These are phyloP conservation scores for Hysterangium stoloniferum DNA, from an alignment of 768 basidiomycete species.

Conservation along the genomic window DNA sequence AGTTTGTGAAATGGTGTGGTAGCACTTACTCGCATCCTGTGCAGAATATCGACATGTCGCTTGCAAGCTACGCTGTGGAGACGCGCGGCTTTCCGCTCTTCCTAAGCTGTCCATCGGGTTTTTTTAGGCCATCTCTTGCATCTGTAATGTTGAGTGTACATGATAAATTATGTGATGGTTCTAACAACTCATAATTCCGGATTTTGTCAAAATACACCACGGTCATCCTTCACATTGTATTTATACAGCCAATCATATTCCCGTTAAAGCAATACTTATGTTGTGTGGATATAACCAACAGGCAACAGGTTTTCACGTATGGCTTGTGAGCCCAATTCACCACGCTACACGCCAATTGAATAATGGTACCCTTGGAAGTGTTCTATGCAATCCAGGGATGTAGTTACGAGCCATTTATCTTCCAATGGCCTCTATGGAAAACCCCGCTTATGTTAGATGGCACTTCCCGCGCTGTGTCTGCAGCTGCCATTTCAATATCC, in stretches of 20 bases:
- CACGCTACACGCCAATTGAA: conserved; percentile 79
- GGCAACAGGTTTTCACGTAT: conserved; percentile 74
- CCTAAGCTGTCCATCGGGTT: conserved; percentile 71
- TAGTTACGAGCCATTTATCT: conserved; percentile 46
- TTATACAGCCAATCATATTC: conserved; percentile 2
- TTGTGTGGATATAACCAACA: conserved; percentile 69
- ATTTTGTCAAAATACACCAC: conserved; percentile 59
- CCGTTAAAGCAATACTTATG: conserved; percentile 29
- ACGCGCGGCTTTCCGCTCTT: conserved; percentile 67
- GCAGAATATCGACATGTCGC: conserved; percentile 70
- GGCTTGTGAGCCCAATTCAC: conserved; percentile 56
- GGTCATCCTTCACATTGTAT: conserved; percentile 48
- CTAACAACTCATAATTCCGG: conserved; percentile 27
- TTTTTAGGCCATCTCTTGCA: conserved; percentile 55
- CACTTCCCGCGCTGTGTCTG: conserved; percentile 53
- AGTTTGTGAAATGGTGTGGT: no score
- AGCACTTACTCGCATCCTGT: conserved; percentile 73
- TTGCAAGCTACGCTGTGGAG: conserved; percentile 62
- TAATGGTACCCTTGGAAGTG: conserved; percentile 66
- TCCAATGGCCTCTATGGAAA: conserved; percentile 53
- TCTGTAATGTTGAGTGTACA: conserved; percentile 21
- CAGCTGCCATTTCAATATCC: conserved; percentile 73
- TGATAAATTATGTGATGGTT: not conserved
- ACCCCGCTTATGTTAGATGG: conserved; percentile 49
- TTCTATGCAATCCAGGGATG: conserved; percentile 75